phyloP scores from a whole-genome alignment of 2,329 filamentous ascomycete genomes.

The Nemania bipapillata region DNA sequence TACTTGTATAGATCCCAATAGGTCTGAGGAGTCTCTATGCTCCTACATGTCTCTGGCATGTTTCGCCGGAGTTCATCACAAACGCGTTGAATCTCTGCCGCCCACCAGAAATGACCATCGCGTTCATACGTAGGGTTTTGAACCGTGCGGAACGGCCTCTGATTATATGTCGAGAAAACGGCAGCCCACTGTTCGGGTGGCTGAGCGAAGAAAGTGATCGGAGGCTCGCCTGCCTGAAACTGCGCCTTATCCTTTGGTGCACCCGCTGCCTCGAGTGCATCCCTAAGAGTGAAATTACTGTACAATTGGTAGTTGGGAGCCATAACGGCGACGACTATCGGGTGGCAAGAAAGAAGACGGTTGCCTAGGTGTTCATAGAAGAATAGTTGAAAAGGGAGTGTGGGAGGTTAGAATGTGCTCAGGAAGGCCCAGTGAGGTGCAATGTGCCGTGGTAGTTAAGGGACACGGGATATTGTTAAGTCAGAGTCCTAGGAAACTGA shows the following conservation, averaged over 20 bases:
- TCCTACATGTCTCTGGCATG: slow-evolving; percentile 30
- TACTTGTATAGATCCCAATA: slow-evolving; percentile 60
- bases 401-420: neutral
- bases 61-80: slow-evolving; percentile 38
- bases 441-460: neutral
- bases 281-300: slow-evolving; percentile 27
- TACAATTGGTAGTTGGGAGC: slow-evolving; percentile 37
- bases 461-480: neutral
- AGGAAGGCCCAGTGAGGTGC: neutral
- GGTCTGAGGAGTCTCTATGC: slow-evolving; percentile 36
- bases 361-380: neutral
- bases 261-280: slow-evolving; percentile 39
- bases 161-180: slow-evolving; percentile 56
- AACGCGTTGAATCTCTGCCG: slow-evolving; percentile 50
- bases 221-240: slow-evolving; percentile 39
- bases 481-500: neutral
- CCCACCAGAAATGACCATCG: slow-evolving; percentile 54
- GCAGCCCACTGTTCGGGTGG: slow-evolving; percentile 42
- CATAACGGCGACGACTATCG: slow-evolving; percentile 17
- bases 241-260: slow-evolving; percentile 21
- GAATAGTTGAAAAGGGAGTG: neutral
- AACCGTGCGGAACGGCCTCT: slow-evolving; percentile 48
- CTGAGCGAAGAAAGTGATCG: slow-evolving; percentile 39
- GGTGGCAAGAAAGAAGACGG: too few species aligned
- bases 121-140: slow-evolving; percentile 47